Evolutionary conservation across 208 protist species (phyloP).

Genomic region (Entamoeba histolytica): DNA sequence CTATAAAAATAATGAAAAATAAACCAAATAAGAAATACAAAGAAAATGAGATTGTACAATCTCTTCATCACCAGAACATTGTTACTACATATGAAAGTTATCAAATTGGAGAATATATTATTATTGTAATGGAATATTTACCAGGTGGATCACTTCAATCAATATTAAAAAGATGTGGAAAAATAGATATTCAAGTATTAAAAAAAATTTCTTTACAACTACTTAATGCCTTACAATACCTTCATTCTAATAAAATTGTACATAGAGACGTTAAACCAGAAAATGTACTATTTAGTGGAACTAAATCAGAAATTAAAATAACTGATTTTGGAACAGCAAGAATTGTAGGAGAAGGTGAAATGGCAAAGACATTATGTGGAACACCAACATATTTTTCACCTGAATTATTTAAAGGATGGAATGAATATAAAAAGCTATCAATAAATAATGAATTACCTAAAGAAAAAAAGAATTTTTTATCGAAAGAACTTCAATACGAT

Average conservation of each 20-base stretch:
- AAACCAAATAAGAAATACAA: neutral
- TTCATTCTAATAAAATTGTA: neutral
- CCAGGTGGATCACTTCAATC: neutral
- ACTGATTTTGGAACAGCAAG: neutral
- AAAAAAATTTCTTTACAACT: too few relatives aligned
- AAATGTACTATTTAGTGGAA: neutral
- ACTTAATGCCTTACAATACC: neutral
- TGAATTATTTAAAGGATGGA: too few relatives aligned
- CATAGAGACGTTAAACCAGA: neutral
- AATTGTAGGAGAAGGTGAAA: too few relatives aligned
- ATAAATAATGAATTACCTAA: too few relatives aligned
- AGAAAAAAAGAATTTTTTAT: too few relatives aligned
- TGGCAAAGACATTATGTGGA: too few relatives aligned
- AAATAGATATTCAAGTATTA: too few relatives aligned
- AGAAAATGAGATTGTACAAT: neutral
- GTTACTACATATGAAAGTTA: neutral
- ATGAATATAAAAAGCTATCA: too few relatives aligned
- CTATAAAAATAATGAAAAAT: neutral
- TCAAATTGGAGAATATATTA: neutral
- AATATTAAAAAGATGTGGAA: neutral
- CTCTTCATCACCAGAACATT: neutral
- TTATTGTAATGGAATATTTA: neutral
- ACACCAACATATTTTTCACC: too few relatives aligned
- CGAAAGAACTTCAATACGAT: too few relatives aligned
- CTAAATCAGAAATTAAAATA: neutral